Base-by-base conservation (phyloP, 495 filamentous ascomycete species). In the Penicillium waksmanii region DNA sequence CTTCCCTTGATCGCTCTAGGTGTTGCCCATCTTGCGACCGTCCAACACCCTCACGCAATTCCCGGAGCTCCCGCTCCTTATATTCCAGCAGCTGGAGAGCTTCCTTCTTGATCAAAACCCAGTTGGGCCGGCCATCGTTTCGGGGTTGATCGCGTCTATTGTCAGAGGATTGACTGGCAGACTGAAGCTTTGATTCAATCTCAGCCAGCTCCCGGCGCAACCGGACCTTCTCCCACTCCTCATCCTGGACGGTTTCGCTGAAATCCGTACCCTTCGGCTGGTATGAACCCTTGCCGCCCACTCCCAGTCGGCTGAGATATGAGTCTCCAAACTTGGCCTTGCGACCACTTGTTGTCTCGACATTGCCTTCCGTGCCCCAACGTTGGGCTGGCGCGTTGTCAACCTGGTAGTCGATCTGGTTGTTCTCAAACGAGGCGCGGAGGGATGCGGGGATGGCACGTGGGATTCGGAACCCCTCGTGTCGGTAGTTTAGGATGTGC, bases 291-390 rank as follows among this genome's bases (percentile, higher is more conserved):
- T 92, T 90, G 63, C 92, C 91, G 31, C 90, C 90, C 52, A 91
- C 84, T 18, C 95, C 95, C 38, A 98, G 78, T 27, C 95, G 88
- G 61, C 87, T 90, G 47, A 98, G 86, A 77, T 98, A 98, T 43
- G 95, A 91, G 73, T 98, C 94, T 53, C 95, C 95, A 73, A 98
- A 98, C 72, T 94, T 96, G 62, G 92, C 87, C 74, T 98, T 98
- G 65, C 89, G 85, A 40, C 91, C 91, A n/a, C 89, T 91, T 5
- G 76, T 68, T 3, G 92, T 97, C 61, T 86, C 82, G 31, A 91
- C 89, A 65, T 92, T 89, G 13, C 79, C 78, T 44, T 84, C 82
- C 15, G 84, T 79, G 11, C 86, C 89, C 87, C 88, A 94, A 65
- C 83, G 82, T 55, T 85, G 85, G 64, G 81, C 74, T 53, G 83